Base-by-base conservation (phyloP, 257 asterid species). In the Oldenlandia corymbosa region DNA sequence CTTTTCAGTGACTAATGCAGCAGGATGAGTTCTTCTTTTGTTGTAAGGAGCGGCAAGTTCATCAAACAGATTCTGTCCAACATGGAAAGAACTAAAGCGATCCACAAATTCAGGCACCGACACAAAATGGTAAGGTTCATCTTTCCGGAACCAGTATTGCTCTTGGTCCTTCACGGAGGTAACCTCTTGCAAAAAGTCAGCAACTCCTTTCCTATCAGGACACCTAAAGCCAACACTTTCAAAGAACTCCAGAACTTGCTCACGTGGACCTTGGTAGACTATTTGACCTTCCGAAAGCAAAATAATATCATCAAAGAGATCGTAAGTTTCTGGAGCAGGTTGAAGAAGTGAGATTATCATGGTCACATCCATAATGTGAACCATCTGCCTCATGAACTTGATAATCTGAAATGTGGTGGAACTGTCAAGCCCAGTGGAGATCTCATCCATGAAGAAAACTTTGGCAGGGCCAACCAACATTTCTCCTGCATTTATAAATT, bases 381-480 rank as follows among this genome's bases (percentile, higher is more conserved):
- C 97, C 94, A 87, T 89, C 75, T 93, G 97, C 67, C 85, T 81
- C 97, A 93, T 84, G 75, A 74, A 83, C 81, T 87, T 93, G 37
- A 83, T 57, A 30, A 93, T 90, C 66, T 90, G 99, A 76, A 73
- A 90, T 1, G 97, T 93, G 16, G 99, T 93, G 41, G 99, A 89
- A 36, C 96, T 93, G 69, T 93, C 97, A 26, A 93, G 97, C 36
- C 99, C 99, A 3, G 97, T 93, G 47, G 99, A 93, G 75, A 93
- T 93, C 75, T 93, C 99, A 41, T 93, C 99, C 99, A 93, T 93
- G 87, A 68, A 93, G 84, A 82, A 87, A 56, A 90, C 96, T 72
- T 89, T 93, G 20, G 97, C 96, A 0, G 99, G 96, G 37, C 99
- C 99, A 21, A 86, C 99, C 84, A 93, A 68, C 93, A 90, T 85